Percentiles rank a stretch among this genome's conserved stretches.
Evolutionary conservation across 2,329 filamentous ascomycete species (phyloP).

Genomic region (Xylariaceae sp.): DNA sequence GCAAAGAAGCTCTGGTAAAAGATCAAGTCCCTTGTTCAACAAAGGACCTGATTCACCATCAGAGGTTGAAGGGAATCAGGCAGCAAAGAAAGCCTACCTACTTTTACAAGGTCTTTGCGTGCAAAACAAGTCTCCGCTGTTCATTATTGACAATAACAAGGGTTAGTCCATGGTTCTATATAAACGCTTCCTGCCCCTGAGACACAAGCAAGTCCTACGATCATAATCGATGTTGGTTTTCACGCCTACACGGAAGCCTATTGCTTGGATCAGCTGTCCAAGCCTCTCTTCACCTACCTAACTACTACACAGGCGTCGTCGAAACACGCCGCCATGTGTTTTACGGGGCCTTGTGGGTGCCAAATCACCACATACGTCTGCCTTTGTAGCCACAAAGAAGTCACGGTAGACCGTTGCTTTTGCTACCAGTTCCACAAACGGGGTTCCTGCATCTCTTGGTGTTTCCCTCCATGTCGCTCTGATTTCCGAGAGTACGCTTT

Average conservation of each 20-base stretch:
- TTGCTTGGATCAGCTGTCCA: slow-evolving; percentile 1
- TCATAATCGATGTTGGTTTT: not conserved
- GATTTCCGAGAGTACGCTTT: not conserved
- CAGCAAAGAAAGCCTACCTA: not conserved
- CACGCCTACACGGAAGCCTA: not conserved
- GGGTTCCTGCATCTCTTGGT: slow-evolving; percentile 10
- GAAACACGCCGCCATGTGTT: not conserved
- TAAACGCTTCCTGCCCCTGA: not conserved
- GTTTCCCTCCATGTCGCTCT: slow-evolving; percentile 18
- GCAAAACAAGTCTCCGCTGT: not conserved
- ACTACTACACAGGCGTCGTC: not conserved
- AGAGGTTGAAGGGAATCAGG: not conserved
- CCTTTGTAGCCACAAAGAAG: slow-evolving; percentile 26
- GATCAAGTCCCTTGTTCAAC: too few species aligned
- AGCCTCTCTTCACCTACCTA: not conserved
- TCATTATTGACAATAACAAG: slow-evolving; percentile 4
- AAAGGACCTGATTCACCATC: too few species aligned
- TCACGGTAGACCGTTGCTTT: slow-evolving; percentile 18
- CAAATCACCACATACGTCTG: slow-evolving; percentile 18
- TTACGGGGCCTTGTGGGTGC: slow-evolving; percentile 23
- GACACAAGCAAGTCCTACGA: not conserved
- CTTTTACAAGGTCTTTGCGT: not conserved
- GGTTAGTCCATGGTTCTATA: slow-evolving; percentile 1
- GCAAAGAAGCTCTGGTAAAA: too few species aligned
- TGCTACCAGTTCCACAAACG: slow-evolving; percentile 16